These are phyloP conservation scores for Castanospermum australe DNA, from an alignment of 306 rosid genomes.

Conservation along the genomic window DNA sequence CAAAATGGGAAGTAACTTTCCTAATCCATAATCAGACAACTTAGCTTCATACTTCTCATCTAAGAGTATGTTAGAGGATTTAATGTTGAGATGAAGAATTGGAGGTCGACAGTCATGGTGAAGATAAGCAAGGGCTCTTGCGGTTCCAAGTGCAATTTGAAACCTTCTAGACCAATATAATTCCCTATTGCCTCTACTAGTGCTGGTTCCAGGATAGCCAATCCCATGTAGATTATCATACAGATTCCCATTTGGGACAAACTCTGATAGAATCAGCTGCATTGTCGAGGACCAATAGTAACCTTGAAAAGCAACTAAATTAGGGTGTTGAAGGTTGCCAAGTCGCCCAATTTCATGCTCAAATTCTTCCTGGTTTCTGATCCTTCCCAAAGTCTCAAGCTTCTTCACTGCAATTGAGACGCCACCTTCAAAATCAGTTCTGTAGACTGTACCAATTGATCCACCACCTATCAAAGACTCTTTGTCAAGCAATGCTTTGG, in stretches of 20 bases:
- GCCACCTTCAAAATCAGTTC: conserved; percentile 81
- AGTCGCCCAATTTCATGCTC: conserved; percentile 89
- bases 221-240: conserved; percentile 82
- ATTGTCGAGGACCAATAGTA: conserved; percentile 94
- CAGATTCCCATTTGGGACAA: conserved; percentile 80
- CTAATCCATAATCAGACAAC: conserved; percentile 90
- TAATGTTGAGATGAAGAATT: conserved; percentile 93
- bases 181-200: conserved; percentile 64
- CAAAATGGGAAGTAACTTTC: conserved; percentile 86
- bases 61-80: conserved; percentile 87
- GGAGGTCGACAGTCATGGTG: conserved; percentile 95
- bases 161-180: conserved; percentile 81
- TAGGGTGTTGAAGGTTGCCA: conserved; percentile 73
- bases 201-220: conserved; percentile 80
- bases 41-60: conserved; percentile 78
- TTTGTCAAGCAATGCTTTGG: conserved; percentile 90
- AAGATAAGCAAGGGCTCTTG: conserved; percentile 86
- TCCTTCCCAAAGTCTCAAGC: conserved; percentile 90
- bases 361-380: conserved; percentile 90
- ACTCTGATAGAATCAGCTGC: conserved; percentile 91
- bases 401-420: conserved; percentile 93
- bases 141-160: conserved; percentile 85
- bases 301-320: conserved; percentile 86
- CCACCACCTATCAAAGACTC: conserved; percentile 91
- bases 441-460: conserved; percentile 87